Evolutionary conservation across 768 basidiomycete species (phyloP).

Genomic region (Suillus ampliporus): DNA sequence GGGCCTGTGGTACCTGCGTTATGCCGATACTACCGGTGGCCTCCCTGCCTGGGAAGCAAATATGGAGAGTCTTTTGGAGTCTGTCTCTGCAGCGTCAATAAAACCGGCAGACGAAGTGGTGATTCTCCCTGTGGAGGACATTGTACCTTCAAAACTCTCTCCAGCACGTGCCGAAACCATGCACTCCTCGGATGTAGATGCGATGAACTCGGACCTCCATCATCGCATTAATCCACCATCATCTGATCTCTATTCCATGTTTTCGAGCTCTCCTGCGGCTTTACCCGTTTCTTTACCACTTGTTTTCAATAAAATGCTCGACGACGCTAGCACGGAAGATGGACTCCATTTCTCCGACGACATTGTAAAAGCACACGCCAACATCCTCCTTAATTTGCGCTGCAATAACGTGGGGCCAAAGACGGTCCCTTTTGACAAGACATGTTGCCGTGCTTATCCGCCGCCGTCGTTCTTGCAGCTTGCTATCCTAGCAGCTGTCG

Average conservation of each 20-base stretch:
- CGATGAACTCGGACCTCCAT: constrained; percentile 87
- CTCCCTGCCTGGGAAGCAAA: constrained; percentile 78
- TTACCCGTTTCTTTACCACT: constrained; percentile 64
- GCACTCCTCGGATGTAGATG: constrained; percentile 79
- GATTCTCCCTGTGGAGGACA: constrained; percentile 77
- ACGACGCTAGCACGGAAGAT: constrained; percentile 76
- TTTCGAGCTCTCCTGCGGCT: constrained; percentile 26
- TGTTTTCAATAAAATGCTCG: constrained; percentile 83
- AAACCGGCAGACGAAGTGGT: constrained; percentile 74
- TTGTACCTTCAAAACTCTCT: constrained; percentile 69
- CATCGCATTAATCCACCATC: constrained; percentile 61
- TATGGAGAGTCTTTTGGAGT: constrained; percentile 67
- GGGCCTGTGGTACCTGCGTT: constrained; percentile 89
- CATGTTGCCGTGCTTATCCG: constrained; percentile 83
- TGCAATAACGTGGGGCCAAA: constrained; percentile 79
- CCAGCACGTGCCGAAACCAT: constrained; percentile 69
- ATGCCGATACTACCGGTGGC: constrained; percentile 73
- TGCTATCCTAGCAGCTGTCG: constrained; percentile 51
- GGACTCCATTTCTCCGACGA: constrained; percentile 80
- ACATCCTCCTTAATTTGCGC: constrained; percentile 76
- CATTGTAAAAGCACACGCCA: constrained; percentile 71
- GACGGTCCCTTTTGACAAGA: constrained; percentile 70
- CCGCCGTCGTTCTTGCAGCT: constrained; percentile 61
- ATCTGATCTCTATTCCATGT: constrained; percentile 35
- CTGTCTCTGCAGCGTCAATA: constrained; percentile 42